Evolutionary conservation across 164 flowering plant genomes (phyloP), one percentile per base, ranked within the genome.

Genomic region (Platanus orientalis): DNA sequence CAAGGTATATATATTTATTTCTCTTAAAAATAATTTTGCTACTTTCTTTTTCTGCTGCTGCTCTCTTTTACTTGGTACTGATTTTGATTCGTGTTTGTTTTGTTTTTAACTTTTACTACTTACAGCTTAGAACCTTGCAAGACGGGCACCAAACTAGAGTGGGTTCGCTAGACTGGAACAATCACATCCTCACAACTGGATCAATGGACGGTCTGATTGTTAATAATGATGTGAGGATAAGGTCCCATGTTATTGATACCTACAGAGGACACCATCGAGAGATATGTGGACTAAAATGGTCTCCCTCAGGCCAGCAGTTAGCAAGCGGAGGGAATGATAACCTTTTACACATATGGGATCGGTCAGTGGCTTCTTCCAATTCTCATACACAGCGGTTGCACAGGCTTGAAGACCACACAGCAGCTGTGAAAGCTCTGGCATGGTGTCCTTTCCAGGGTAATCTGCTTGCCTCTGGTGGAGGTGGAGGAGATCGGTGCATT

Each of bases 311-410:
- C 14, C 81, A 81, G 52, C 89, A 82, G 50, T 51, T 84, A 28
- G 89, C 89, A 1, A 84, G 85, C 25, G 89, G 89, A 19, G 89
- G 89, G 13, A 84, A 84, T 60, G 89, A 84, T 51, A 84, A 81
- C 57, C 77, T 78, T 60, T 76, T 84, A n/a, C 72, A 82, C 69
- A 79, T 81, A 51, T 84, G 89, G 89, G 84, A 83, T 57, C 52
- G 74, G 39, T 70, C 84, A 0, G 42, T 56, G 47, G 76, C 83
- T 10, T 74, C 86, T 47, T 70, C 83, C 0, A 73, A 70, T 25
- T 64, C 76, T 29, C 69, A 78, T 9, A 80, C 73, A 1, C 82
- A 78, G 66, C 81, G 83, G 85, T 78, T 81, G 42, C 87, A 84
- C 68, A 70, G 89, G 61, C 74, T 84, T 11, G 84, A 83, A 30